Evolutionary conservation across 257 asterid species (phyloP), one percentile per base, ranked within the genome.

Genomic region (Solanum etuberosum): DNA sequence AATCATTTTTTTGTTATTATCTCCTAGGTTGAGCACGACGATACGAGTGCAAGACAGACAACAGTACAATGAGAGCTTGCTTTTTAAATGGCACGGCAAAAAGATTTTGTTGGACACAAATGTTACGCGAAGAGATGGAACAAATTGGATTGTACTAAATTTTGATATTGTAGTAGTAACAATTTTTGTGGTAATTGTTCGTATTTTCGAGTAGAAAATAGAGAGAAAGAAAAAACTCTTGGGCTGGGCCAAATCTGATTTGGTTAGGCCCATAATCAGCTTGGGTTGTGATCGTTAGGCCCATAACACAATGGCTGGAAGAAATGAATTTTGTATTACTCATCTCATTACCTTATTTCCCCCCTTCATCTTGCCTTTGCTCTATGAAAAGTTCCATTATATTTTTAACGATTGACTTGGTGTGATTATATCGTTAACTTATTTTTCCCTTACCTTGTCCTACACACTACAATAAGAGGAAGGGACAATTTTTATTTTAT

Each of bases 1-100:
- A 80, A 20, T 5, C 21, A 9, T 0, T 9, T 48, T 51, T 27
- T 9, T 20, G 86, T 21, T 73, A 91, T 59, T 86, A 4, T 90
- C 35, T 90, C 65, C 83, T 87, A 96, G 98, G 98, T 96, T 74
- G 99, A 96, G 89, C 93, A 89, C 57, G 98, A 96, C 87, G 95
- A 88, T 82, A 84, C 90, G 9, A 31, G 67, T 57, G 96, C 92
- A 89, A 90, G 98, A 90, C 94, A 84, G 88, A 92, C 87, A 38
- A 85, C 85, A 54, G 91, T 94, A 82, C 93, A 83, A 27, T 96
- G 90, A 89, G 25, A 87, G 48, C 54, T 37, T 21, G 54, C 10
- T 21, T 34, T 35, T 10, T 18, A 34, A 71, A 25, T 70, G 77
- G 77, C 25, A 18, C 4, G 1, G 48, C 18, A 35, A 35, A 21